Evolutionary conservation across 176 grass and related monocot species (phyloP).

Genomic region (Lolium rigidum): DNA sequence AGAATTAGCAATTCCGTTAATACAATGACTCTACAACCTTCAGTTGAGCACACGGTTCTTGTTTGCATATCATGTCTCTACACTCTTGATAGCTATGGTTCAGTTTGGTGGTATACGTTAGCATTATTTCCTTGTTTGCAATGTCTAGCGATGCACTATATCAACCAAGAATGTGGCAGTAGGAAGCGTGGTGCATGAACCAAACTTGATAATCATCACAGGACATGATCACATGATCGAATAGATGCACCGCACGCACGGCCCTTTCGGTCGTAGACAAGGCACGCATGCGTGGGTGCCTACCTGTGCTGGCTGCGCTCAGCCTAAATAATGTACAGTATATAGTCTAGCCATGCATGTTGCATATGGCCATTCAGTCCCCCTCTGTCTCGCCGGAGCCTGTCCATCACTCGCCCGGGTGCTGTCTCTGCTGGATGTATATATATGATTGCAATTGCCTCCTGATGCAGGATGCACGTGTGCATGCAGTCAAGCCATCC

Average conservation of each 20-base stretch:
- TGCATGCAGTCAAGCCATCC: neutral
- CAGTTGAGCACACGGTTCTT: neutral
- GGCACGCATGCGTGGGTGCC: neutral
- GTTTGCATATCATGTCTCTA: too few relatives aligned
- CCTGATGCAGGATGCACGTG: neutral
- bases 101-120: too few relatives aligned
- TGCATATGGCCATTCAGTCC: neutral
- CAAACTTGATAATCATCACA: neutral
- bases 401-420: neutral
- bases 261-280: neutral
- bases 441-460: constrained; percentile 12
- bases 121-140: too few relatives aligned
- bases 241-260: neutral
- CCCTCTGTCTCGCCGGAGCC: constrained; percentile 2
- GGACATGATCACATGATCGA: neutral
- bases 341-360: neutral
- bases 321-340: neutral
- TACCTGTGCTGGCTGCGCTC: neutral
- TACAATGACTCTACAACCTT: neutral
- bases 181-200: neutral
- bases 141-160: too few relatives aligned
- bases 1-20: too few relatives aligned
- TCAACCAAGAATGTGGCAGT: too few relatives aligned
- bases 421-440: neutral
- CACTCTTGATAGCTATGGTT: too few relatives aligned